Evolutionary conservation across 2,329 filamentous ascomycete genomes (phyloP).

Genomic region (Xenosphaeropsis pyriputrescens): DNA sequence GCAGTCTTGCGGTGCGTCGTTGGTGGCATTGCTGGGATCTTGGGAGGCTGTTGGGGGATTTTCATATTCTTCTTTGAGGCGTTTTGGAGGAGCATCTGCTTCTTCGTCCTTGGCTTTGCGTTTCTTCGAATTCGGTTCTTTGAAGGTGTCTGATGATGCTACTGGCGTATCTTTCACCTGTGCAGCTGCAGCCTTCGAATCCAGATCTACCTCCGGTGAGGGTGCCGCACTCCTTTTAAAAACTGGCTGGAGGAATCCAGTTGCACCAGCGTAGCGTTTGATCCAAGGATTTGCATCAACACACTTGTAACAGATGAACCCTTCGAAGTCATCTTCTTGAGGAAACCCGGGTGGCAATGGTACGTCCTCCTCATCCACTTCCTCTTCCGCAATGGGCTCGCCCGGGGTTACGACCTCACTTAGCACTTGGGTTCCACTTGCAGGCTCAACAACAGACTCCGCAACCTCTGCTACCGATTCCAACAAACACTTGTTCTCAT

Average conservation of each 20-base stretch:
- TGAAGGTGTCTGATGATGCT: not conserved
- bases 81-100: slow-evolving; percentile 30
- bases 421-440: slow-evolving; percentile 6
- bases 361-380: slow-evolving; percentile 38
- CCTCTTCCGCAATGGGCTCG: slow-evolving; percentile 19
- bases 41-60: no score
- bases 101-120: slow-evolving; percentile 45
- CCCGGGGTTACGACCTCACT: slow-evolving; percentile 6
- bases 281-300: slow-evolving; percentile 82
- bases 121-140: slow-evolving; percentile 34
- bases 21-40: no score
- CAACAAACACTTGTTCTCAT: slow-evolving; percentile 19
- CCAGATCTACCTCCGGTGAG: slow-evolving; percentile 14
- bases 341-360: slow-evolving; percentile 80
- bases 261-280: slow-evolving; percentile 67
- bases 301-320: slow-evolving; percentile 90
- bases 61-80: slow-evolving; percentile 27
- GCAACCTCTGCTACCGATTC: slow-evolving; percentile 34
- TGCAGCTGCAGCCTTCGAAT: slow-evolving; percentile 5
- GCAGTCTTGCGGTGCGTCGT: slow-evolving; percentile 24
- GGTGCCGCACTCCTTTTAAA: slow-evolving; percentile 26
- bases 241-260: slow-evolving; percentile 67
- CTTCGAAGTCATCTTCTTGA: slow-evolving; percentile 74
- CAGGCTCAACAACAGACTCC: slow-evolving; percentile 22
- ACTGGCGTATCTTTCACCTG: slow-evolving; percentile 3